Evolutionary conservation across 495 filamentous ascomycete species (phyloP).

Genomic region (Hypoxylon fragiforme): DNA sequence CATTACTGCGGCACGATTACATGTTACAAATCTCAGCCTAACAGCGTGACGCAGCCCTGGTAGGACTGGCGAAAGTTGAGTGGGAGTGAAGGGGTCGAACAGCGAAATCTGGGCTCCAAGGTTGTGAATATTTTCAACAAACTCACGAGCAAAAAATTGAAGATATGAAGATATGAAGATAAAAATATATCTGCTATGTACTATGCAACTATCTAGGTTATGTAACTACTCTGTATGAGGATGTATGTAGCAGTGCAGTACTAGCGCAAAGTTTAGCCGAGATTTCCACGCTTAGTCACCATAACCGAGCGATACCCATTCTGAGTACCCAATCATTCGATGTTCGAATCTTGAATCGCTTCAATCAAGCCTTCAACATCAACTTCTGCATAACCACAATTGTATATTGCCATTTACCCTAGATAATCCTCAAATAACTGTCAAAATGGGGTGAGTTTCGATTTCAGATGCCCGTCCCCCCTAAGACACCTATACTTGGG

Average conservation of each 20-base stretch:
- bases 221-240: too few species aligned
- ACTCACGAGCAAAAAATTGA: too few species aligned
- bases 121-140: not conserved
- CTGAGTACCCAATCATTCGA: conserved; percentile 35
- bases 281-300: conserved; percentile 35
- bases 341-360: conserved; percentile 10
- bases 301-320: conserved; percentile 6
- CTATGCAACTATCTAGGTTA: not conserved
- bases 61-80: not conserved
- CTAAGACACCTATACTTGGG: too few species aligned
- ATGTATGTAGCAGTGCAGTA: too few species aligned
- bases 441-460: conserved; percentile 34
- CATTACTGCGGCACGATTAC: conserved; percentile 35
- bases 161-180: too few species aligned
- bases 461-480: not conserved
- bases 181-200: too few species aligned
- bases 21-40: conserved; percentile 17
- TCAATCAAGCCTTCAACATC: conserved; percentile 26
- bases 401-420: conserved; percentile 6
- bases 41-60: not conserved
- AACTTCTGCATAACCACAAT: conserved; percentile 21
- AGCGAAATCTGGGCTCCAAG: not conserved
- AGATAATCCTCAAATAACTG: conserved; percentile 10
- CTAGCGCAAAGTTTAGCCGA: conserved; percentile 14
- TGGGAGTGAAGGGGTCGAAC: not conserved